Conservation (phyloP, 352 stramenopile species). For the Globisporangium sylvaticum region DNA sequence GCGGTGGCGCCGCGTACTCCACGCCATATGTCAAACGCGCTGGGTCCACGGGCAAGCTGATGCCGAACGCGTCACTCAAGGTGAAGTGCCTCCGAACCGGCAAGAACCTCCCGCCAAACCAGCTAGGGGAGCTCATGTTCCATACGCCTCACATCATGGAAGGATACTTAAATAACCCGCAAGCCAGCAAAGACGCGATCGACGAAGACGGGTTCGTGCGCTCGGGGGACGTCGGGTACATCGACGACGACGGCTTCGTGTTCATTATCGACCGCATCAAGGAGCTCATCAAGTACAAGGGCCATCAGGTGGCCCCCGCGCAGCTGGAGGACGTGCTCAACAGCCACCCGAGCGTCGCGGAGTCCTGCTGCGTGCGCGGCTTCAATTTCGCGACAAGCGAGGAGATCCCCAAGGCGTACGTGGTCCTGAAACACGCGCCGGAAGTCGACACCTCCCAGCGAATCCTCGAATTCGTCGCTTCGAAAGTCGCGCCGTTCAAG, state of each 20-base stretch:
- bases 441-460: slow-evolving; percentile 6
- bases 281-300: slow-evolving; percentile 95
- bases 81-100: slow-evolving; percentile 36
- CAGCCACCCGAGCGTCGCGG: slow-evolving; percentile 47
- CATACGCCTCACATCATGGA: slow-evolving; percentile 28
- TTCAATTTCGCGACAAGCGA: slow-evolving; percentile 50
- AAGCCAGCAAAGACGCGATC: slow-evolving; percentile 80
- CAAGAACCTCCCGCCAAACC: slow-evolving; percentile 24
- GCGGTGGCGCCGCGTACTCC: background rate
- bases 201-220: slow-evolving; percentile 77
- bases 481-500: slow-evolving; percentile 86
- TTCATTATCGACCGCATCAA: slow-evolving; percentile 92
- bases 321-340: slow-evolving; percentile 91
- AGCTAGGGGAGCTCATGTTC: slow-evolving; percentile 68
- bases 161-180: slow-evolving; percentile 86
- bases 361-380: slow-evolving; percentile 50
- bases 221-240: slow-evolving; percentile 89
- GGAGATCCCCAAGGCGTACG: slow-evolving; percentile 90
- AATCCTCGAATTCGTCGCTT: slow-evolving; percentile 68
- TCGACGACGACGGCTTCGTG: slow-evolving; percentile 92
- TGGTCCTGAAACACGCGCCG: slow-evolving; percentile 63
- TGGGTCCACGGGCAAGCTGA: slow-evolving; percentile 23
- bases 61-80: slow-evolving; percentile 32
- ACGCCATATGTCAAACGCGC: slow-evolving; percentile 6
- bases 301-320: slow-evolving; percentile 89